Conservation (phyloP, 2,329 filamentous ascomycete species). For the Alternaria sp. region DNA sequence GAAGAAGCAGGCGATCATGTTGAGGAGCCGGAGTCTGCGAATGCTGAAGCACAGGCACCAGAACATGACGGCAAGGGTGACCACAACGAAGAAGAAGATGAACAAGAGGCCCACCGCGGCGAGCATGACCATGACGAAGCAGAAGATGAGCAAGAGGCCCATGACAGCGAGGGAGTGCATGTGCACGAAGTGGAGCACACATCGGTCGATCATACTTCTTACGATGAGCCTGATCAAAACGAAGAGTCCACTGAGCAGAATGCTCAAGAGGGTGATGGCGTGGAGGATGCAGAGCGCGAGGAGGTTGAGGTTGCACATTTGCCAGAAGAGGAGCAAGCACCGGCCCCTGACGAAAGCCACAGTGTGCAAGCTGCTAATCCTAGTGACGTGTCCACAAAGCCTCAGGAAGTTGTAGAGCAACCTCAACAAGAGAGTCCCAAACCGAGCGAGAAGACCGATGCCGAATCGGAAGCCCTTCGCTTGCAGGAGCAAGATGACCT, state of each 20-base stretch:
- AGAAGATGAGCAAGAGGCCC: neutral
- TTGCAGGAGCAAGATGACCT: conserved; percentile 48
- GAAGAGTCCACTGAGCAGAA: neutral
- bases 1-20: neutral
- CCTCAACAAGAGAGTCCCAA: neutral
- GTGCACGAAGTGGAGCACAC: conserved; percentile 4
- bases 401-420: neutral
- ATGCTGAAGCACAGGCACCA: conserved; percentile 3
- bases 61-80: conserved; percentile 7
- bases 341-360: neutral
- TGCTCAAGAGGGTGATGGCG: neutral
- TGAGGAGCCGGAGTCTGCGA: conserved; percentile 2
- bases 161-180: neutral
- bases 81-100: neutral
- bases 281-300: neutral
- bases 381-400: neutral
- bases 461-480: conserved; percentile 15
- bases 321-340: neutral
- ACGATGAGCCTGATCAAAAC: neutral
- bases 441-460: neutral
- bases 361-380: neutral
- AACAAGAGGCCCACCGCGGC: neutral
- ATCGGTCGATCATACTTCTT: neutral
- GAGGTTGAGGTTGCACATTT: neutral
- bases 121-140: conserved; percentile 1